Evolutionary conservation across 805 yeast genomes (phyloP), one percentile per base, ranked within the genome.

Genomic region (Yarrowia phangngaensis): DNA sequence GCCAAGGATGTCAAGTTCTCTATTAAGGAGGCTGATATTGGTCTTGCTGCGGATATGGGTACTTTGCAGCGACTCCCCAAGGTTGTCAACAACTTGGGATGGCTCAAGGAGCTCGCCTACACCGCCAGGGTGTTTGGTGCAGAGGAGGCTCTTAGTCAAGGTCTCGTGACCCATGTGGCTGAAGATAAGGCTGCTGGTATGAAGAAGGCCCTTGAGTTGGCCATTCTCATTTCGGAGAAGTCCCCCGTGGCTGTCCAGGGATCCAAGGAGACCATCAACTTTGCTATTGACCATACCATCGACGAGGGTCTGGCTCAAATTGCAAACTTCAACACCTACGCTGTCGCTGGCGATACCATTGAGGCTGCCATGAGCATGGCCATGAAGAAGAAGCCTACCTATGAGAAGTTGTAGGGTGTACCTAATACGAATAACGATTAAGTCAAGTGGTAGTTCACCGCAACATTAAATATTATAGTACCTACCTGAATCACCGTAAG

Each of bases 41-140:
- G 90, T 3, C 70, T 84, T 60, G 74, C 84, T 28, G 88, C 92
- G 1, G 92, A 84, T 60, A 81, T 84, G 58, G 94, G 94, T 4
- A 72, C 84, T 1, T 67, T 84, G 51, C 89, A 84, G 64, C 70
- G 90, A 59, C 58, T 82, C 51, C 81, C 85, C 4, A 58, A 60
- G 14, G 51, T 79, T 1, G 72, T 73, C 14, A 72, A 72, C 32
- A 80, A 80, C 60, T 64, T 68, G 12, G 78, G 85, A 4, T 70
- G 76, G 66, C 64, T 81, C 53, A 73, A 72, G 60, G 83, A 80
- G 55, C 64, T 76, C 38, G 78, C 83, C 4, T 70, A 78, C 54
- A 79, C 87, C 0, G 90, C 82, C 7, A 74, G 74, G 19, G 61
- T 64, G 9, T 82, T 82, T 52, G 64, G 65, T 12, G 73, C 76